A percentile compares a stretch with the other conserved stretches of the same genome.
Evolutionary conservation across 2,329 filamentous ascomycete species (phyloP).

Genomic region (Curvularia verruculosa): DNA sequence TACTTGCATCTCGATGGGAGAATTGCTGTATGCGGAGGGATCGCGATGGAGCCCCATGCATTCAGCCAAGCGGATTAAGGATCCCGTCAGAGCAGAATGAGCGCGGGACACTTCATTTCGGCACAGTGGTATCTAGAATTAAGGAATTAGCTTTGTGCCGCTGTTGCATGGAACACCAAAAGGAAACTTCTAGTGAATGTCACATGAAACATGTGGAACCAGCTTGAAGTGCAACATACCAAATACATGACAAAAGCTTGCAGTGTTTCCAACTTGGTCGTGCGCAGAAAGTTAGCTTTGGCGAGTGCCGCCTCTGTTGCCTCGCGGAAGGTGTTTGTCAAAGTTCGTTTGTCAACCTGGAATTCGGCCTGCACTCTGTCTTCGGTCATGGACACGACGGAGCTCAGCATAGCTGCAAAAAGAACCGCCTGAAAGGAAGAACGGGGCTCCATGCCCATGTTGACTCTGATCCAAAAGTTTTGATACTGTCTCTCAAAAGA

Average conservation of each 20-base stretch:
- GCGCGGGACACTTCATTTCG: slow-evolving; percentile 73
- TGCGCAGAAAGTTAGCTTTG: slow-evolving; percentile 73
- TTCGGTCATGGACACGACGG: slow-evolving; percentile 69
- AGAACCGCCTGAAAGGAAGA: slow-evolving; percentile 70
- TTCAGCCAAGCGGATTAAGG: slow-evolving; percentile 74
- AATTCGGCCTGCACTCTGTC: slow-evolving; percentile 59
- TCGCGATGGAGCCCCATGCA: slow-evolving; percentile 79
- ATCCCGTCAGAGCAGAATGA: slow-evolving; percentile 74
- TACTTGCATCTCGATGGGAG: slow-evolving; percentile 72
- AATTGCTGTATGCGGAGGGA: slow-evolving; percentile 68
- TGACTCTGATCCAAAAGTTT: slow-evolving; percentile 68
- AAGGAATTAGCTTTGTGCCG: slow-evolving; percentile 2
- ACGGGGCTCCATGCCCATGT: slow-evolving; percentile 65
- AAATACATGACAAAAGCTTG: slow-evolving; percentile 80
- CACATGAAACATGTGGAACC: neutral
- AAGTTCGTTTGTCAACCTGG: slow-evolving; percentile 61
- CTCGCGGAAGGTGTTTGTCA: slow-evolving; percentile 62
- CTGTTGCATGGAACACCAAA: neutral
- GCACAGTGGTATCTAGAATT: slow-evolving; percentile 68
- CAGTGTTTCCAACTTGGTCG: slow-evolving; percentile 74
- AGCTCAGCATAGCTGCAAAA: slow-evolving; percentile 72
- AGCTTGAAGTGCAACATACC: slow-evolving; percentile 53
- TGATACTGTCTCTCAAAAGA: slow-evolving; percentile 70
- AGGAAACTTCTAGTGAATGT: neutral
- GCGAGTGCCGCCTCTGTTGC: slow-evolving; percentile 71